phyloP scores from a whole-genome alignment of 163 green algal genomes.

The Scenedesmus sp. region DNA sequence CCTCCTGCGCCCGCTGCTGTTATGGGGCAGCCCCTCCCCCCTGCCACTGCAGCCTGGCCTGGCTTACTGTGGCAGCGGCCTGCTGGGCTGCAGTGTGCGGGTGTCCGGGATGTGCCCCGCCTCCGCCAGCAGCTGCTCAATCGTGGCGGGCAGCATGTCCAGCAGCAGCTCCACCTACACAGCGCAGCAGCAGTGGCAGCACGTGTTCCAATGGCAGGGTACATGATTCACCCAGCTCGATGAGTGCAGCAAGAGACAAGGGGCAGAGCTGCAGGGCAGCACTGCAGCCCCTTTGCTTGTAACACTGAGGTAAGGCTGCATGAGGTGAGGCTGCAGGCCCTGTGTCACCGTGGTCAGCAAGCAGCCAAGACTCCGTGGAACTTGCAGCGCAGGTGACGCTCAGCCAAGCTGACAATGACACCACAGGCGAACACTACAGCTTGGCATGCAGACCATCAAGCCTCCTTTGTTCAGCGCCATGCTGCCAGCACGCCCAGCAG shows the following conservation, averaged over 20 bases:
- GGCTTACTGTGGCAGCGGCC: conserved; percentile 19
- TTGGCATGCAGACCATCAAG: background rate
- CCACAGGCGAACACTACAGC: background rate
- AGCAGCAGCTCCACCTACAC: conserved; percentile 17
- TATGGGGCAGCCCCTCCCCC: background rate
- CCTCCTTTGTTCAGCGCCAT: background rate
- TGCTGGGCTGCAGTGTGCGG: background rate
- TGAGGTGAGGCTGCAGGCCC: too few species aligned
- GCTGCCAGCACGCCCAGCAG: background rate
- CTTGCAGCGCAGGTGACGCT: background rate
- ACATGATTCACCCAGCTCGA: background rate
- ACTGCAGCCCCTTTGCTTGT: background rate
- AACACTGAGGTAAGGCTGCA: background rate
- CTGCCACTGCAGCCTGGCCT: background rate
- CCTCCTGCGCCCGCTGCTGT: background rate
- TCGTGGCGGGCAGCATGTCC: background rate
- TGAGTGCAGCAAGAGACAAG: background rate
- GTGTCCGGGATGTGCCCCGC: background rate
- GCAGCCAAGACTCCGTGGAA: background rate
- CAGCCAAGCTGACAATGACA: background rate
- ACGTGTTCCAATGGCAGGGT: background rate
- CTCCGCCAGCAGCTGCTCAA: conserved; percentile 46
- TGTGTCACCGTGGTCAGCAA: background rate
- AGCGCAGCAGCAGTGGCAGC: background rate
- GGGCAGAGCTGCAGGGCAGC: background rate